A percentile compares a stretch with the other conserved stretches of the same genome.
phyloP scores from a whole-genome alignment of 1,139 yeast genomes.

The Yamadazyma songkhlaensis region DNA sequence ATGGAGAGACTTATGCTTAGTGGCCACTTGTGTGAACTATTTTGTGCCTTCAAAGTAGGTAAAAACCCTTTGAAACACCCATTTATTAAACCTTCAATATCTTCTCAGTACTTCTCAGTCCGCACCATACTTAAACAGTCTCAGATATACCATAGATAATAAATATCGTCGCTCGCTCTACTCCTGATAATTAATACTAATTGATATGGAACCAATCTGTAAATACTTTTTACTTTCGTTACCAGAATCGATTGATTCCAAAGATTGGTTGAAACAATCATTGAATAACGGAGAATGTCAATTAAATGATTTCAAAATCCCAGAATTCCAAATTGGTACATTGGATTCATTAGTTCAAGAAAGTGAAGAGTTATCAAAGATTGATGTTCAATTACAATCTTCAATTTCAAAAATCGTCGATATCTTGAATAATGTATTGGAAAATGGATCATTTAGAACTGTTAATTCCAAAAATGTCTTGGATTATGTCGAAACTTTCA shows the following conservation, averaged over 20 bases:
- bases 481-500: conserved; percentile 68
- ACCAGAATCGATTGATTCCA: conserved; percentile 48
- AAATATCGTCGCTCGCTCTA: conserved; percentile 8
- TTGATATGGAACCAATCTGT: conserved; percentile 13
- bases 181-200: conserved; percentile 4
- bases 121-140: conserved; percentile 1
- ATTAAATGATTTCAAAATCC: conserved; percentile 54
- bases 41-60: too few species aligned
- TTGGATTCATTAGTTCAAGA: conserved; percentile 87
- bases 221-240: conserved; percentile 51
- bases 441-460: conserved; percentile 25
- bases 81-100: background rate
- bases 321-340: conserved; percentile 93
- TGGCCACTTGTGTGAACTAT: too few species aligned
- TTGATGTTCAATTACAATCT: conserved; percentile 70
- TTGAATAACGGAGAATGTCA: conserved; percentile 44
- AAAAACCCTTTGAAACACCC: too few species aligned
- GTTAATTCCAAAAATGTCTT: conserved; percentile 50
- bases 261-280: conserved; percentile 42
- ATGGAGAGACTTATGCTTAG: too few species aligned
- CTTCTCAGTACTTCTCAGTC: background rate
- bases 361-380: conserved; percentile 81
- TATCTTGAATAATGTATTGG: conserved; percentile 53
- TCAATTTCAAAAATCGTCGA: conserved; percentile 77
- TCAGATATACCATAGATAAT: background rate